Base-by-base conservation (phyloP, 768 basidiomycete species). In the Boletellus sp. region DNA sequence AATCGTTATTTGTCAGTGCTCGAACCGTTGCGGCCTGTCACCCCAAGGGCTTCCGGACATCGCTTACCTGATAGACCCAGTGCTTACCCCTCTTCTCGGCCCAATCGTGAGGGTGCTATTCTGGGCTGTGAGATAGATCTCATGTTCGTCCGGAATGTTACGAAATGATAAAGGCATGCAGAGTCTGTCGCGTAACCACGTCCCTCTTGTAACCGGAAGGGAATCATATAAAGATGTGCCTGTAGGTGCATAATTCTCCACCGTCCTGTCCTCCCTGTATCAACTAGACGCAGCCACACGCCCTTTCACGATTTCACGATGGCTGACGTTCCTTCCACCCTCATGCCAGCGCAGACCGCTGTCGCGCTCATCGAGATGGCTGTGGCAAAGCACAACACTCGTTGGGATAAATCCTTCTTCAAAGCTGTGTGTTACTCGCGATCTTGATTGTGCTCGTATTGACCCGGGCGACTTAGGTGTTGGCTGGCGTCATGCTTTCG, bases 401-500 rank as follows among this genome's bases (percentile, higher is more conserved):
- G 83, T 3, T 76, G 74, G 49, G 79, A 83, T 43, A 73, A 70
- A 32, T 63, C 81, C 2, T 87, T 89, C 64, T 63, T 84, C 51
- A 89, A 89, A 66, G 83, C 85, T 6, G 86, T 87, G 52, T 51
- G 82, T 71, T n/a, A 2, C 28, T 22, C 20, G 13, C 4, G 0
- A 31, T 26, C 31, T 22, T 23, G 15, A 19, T 19, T 26, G 20
- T 44, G 6, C 41, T 19, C 20, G 1, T 19, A 2, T 40, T 47
- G 34, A 52, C 19, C 17, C 10, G 37, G 4, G 26, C 23, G 16
- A 42, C 10, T n/a, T 38, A 87, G 85, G 77, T 86, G 43, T 68
- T 80, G 48, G 86, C 84, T 24, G 86, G 86, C 16, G 74, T 77
- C 28, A 85, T 87, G 80, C 61, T 87, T n/a, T 85, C 85, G 7